phyloP scores from a whole-genome alignment of 495 filamentous ascomycete genomes.

The Cairneyella variabilis region DNA sequence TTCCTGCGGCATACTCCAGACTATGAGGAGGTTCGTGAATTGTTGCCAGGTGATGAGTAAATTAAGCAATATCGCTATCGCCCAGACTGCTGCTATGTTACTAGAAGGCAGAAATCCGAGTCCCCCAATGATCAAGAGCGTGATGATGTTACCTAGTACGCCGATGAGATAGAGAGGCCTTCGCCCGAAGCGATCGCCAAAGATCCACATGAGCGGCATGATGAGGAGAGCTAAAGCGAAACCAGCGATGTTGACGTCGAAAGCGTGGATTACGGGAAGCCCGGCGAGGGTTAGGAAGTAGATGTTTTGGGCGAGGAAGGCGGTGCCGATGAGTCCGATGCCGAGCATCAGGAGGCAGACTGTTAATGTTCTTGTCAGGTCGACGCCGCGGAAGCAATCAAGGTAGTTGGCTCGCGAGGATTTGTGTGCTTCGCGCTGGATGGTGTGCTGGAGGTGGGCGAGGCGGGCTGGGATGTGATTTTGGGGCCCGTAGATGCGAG shows the following conservation, averaged over 20 bases:
- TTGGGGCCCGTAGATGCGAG: slow-evolving; percentile 11
- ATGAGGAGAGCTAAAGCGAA: slow-evolving; percentile 17
- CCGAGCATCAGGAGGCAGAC: slow-evolving; percentile 20
- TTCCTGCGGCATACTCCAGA: slow-evolving; percentile 15
- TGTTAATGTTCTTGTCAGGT: slow-evolving; percentile 18
- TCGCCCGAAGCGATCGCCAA: slow-evolving; percentile 16
- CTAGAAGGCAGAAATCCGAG: slow-evolving; percentile 1
- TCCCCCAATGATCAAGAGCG: slow-evolving; percentile 8
- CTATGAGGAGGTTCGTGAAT: slow-evolving; percentile 8
- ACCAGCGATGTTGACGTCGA: slow-evolving; percentile 21
- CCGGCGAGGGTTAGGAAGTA: slow-evolving; percentile 19
- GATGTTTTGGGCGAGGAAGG: slow-evolving; percentile 20
- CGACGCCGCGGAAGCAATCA: slow-evolving; percentile 18
- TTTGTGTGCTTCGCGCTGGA: slow-evolving; percentile 7
- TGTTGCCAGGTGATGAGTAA: slow-evolving; percentile 21
- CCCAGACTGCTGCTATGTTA: slow-evolving; percentile 33
- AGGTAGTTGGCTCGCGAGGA: not conserved
- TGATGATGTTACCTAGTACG: slow-evolving; percentile 1
- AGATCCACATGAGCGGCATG: slow-evolving; percentile 32
- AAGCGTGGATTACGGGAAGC: slow-evolving; percentile 11
- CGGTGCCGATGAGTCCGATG: slow-evolving; percentile 9
- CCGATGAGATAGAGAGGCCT: slow-evolving; percentile 18
- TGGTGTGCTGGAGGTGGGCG: slow-evolving; percentile 11
- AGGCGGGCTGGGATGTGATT: slow-evolving; percentile 17
- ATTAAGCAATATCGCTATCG: slow-evolving; percentile 19